Evolutionary conservation across 768 basidiomycete species (phyloP), one percentile per base, ranked within the genome.

Genomic region (Boletales sp.): DNA sequence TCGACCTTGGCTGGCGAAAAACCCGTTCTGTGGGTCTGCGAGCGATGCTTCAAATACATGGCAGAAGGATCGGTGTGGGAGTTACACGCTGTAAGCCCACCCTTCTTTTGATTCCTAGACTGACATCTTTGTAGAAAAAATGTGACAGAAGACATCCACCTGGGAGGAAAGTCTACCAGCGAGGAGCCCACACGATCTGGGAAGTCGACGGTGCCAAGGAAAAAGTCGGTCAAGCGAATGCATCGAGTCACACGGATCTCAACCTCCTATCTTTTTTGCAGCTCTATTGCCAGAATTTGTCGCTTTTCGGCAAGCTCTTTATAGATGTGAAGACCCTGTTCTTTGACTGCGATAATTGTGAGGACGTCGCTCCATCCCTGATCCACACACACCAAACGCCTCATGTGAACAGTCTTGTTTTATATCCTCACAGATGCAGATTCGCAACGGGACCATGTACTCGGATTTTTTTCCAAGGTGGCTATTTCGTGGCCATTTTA

Each of bases 21-120:
- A 43, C 69, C 81, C 15, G 69, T 72, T 30, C 68, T 94, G 17
- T 94, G 84, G 81, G 90, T 94, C 6, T 95, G 93, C 64, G 87
- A 94, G 57, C 79, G 82, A 53, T 99, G 95, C 72, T 97, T 97
- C 83, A 98, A 97, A 71, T 99, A 99, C 64, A 91, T 94, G 86
- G 74, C 82, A 2, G 86, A 91, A 40, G 79, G 82, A 14, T 67
- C 71, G 2, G 72, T 75, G 18, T 94, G 87, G 83, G 86, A 83
- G 53, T 74, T 85, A 52, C 86, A 89, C 58, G 76, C 80, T 38
- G 79, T 86, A 59, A 60, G 80, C 68, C 8, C 30, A 27, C 36
- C 11, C 42, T 4, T 35, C 29, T 51, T 53, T 47, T 49, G 19
- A 12, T 46, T 43, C 38, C 47, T 40, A 15, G 8, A 43, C 54